phyloP scores from a whole-genome alignment of 2,329 filamentous ascomycete species.

The Thermochaetoides dissita region DNA sequence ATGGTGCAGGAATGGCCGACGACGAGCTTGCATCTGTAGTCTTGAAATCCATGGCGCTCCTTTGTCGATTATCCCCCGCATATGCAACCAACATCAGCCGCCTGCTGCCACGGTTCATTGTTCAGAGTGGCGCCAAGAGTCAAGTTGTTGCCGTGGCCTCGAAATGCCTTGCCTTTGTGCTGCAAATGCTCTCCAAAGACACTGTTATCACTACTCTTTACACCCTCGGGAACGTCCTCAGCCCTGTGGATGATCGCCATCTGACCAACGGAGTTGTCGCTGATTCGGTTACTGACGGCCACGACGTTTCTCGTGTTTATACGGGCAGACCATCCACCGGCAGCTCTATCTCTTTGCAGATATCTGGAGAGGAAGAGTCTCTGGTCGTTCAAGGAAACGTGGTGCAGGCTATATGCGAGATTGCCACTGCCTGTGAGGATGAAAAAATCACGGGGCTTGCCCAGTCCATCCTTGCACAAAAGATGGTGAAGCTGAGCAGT shows the following conservation, averaged over 20 bases:
- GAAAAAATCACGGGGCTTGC: conserved; percentile 87
- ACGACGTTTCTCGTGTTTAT: conserved; percentile 32
- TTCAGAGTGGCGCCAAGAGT: conserved; percentile 61
- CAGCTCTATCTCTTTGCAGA: conserved; percentile 66
- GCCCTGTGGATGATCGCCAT: conserved; percentile 47
- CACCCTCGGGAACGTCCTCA: conserved; percentile 88
- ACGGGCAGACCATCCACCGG: conserved; percentile 46
- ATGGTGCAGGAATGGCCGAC: conserved; percentile 71
- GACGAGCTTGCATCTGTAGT: conserved; percentile 62
- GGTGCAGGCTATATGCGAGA: conserved; percentile 89
- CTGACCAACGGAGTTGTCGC: conserved; percentile 39
- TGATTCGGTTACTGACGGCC: conserved; percentile 25
- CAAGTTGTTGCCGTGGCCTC: conserved; percentile 64
- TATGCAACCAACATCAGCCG: conserved; percentile 65
- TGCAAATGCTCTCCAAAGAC: conserved; percentile 77
- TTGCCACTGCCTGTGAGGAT: conserved; percentile 68
- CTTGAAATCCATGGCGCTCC: conserved; percentile 66
- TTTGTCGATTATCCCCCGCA: conserved; percentile 60
- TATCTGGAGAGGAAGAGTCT: conserved; percentile 65
- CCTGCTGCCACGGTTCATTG: conserved; percentile 72
- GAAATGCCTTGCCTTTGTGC: conserved; percentile 67
- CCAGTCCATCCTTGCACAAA: conserved; percentile 92
- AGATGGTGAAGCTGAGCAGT: conserved; percentile 71
- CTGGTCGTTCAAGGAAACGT: conserved; percentile 69
- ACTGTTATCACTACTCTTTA: conserved; percentile 90